A percentile compares a stretch with the other conserved stretches of the same genome.
These are phyloP conservation scores for Aurinia saxatilis DNA, from an alignment of 345 rosid species.

Conservation along the genomic window DNA sequence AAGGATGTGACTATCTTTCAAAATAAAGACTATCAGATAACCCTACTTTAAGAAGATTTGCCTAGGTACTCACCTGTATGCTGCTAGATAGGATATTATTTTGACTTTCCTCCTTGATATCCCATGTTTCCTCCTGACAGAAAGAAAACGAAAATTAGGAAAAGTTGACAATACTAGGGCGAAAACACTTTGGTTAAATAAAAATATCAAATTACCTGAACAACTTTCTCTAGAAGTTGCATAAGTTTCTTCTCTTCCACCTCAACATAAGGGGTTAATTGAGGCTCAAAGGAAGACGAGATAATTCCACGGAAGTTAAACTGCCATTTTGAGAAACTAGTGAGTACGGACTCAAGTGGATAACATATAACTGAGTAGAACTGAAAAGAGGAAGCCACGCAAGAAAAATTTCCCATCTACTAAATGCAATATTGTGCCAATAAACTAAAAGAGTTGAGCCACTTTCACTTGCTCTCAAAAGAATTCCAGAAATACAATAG, in stretches of 20 bases:
- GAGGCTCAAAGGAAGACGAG: constrained; percentile 97
- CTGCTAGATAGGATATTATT: constrained; percentile 90
- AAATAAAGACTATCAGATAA: constrained; percentile 10
- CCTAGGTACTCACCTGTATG: constrained; percentile 62
- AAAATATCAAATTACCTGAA: constrained; percentile 46
- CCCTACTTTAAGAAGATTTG: neutral
- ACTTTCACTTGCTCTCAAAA: neutral
- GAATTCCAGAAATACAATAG: neutral
- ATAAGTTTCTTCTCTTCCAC: constrained; percentile 93
- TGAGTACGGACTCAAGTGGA: constrained; percentile 6
- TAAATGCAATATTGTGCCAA: constrained; percentile 11
- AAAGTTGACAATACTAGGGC: constrained; percentile 20
- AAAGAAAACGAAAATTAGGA: neutral
- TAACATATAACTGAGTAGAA: neutral
- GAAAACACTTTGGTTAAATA: neutral
- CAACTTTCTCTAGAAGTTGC: constrained; percentile 93
- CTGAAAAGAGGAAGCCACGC: neutral
- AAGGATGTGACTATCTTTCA: neutral
- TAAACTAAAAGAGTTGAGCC: neutral
- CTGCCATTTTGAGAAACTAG: constrained; percentile 39
- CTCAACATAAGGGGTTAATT: constrained; percentile 75
- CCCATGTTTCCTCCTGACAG: constrained; percentile 95
- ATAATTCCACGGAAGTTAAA: constrained; percentile 96
- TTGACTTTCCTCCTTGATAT: constrained; percentile 90
- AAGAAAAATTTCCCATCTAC: neutral